These are phyloP conservation scores for Biancaea sappan DNA, from an alignment of 306 rosid species.

Conservation along the genomic window DNA sequence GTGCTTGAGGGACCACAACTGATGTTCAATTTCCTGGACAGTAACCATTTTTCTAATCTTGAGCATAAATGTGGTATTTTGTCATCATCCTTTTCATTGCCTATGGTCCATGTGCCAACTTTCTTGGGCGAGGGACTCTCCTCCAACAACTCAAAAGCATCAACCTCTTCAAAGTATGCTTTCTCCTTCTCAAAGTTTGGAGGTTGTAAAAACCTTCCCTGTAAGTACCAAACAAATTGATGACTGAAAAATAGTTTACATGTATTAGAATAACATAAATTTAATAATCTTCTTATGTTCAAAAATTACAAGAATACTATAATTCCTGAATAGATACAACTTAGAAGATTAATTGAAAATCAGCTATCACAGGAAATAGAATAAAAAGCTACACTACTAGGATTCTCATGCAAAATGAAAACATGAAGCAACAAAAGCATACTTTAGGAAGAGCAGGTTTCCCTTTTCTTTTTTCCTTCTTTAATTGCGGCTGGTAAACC, in stretches of 20 bases:
- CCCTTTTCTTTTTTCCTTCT: slow-evolving; percentile 65
- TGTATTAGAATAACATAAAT: slow-evolving; percentile 8
- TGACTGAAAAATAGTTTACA: slow-evolving; percentile 11
- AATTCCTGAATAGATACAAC: neutral
- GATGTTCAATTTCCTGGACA: slow-evolving; percentile 55
- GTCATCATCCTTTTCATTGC: slow-evolving; percentile 41
- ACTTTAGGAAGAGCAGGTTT: slow-evolving; percentile 80
- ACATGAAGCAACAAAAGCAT: slow-evolving; percentile 25
- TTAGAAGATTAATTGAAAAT: neutral
- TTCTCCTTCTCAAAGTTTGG: slow-evolving; percentile 71
- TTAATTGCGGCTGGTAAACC: slow-evolving; percentile 60
- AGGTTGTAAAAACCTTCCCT: slow-evolving; percentile 59
- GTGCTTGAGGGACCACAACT: slow-evolving; percentile 67
- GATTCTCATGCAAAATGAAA: slow-evolving; percentile 21
- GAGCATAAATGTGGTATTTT: slow-evolving; percentile 64
- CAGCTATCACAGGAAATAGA: neutral
- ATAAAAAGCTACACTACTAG: neutral
- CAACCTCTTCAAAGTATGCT: slow-evolving; percentile 81
- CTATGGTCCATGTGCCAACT: slow-evolving; percentile 60
- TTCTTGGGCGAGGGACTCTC: slow-evolving; percentile 97
- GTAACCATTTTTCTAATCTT: slow-evolving; percentile 76
- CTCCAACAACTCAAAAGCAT: slow-evolving; percentile 86
- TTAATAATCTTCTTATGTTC: slow-evolving; percentile 6
- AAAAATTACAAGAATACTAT: neutral
- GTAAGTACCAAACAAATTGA: slow-evolving; percentile 19